Conservation (phyloP, 257 asterid species). For the Phtheirospermum japonicum region DNA sequence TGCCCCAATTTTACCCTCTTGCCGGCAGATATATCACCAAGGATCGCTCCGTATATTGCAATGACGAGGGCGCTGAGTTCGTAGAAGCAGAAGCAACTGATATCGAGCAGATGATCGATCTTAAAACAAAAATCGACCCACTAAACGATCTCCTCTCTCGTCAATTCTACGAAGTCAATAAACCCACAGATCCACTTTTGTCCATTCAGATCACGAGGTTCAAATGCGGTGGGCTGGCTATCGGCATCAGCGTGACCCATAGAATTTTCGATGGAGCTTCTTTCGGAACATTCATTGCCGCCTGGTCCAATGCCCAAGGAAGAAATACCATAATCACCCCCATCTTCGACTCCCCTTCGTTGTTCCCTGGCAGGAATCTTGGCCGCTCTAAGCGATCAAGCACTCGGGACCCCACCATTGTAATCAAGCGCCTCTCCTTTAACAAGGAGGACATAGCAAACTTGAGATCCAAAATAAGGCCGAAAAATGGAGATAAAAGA, state of each 20-base stretch:
- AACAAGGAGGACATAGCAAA: slow-evolving; percentile 14
- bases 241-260: slow-evolving; percentile 15
- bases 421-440: slow-evolving; percentile 16
- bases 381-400: not conserved
- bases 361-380: slow-evolving; percentile 25
- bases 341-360: slow-evolving; percentile 15
- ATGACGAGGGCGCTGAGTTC: slow-evolving; percentile 15
- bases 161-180: too few species aligned
- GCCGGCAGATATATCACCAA: slow-evolving; percentile 5
- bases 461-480: not conserved
- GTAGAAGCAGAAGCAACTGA: slow-evolving; percentile 2
- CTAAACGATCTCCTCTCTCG: slow-evolving; percentile 13
- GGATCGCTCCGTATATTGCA: not conserved
- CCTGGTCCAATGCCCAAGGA: slow-evolving; percentile 30
- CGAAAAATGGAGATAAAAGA: not conserved
- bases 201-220: not conserved
- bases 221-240: not conserved
- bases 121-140: not conserved
- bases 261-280: slow-evolving; percentile 9
- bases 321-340: slow-evolving; percentile 1
- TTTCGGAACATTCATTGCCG: slow-evolving; percentile 27
- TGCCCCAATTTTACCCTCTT: slow-evolving; percentile 5
- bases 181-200: not conserved
- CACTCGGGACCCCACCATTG: not conserved
- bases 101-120: not conserved